Base-by-base conservation (phyloP, 345 rosid species). In the Boechera divaricarpa region DNA sequence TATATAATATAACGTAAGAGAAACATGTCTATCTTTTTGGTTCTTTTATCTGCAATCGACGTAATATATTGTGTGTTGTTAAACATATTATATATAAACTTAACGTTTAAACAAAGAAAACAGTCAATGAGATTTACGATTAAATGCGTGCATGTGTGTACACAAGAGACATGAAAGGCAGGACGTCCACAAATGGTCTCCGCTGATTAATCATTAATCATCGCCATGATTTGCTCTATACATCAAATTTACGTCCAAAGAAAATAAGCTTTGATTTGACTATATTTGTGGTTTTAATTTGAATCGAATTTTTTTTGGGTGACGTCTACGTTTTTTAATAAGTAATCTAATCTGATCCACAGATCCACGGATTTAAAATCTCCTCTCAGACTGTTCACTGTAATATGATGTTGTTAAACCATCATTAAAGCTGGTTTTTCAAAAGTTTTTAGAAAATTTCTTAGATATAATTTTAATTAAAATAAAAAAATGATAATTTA, bases 171-270 rank as follows among this genome's bases (percentile, higher is more conserved):
- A 45, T 2, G 38, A 11, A 55, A 51, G 48, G 52, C 24, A 70
- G n/a, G n/a, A n/a, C n/a, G 60, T 51, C 69, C 57, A 67, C 52
- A 51, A 57, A 24, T 67, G 57, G 69, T 60, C 73, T 64, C 54
- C 10, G 18, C 44, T 41, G 16, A 44, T 44, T 44, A 44, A 44
- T 55, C 18, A 77, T 56, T 63, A 63, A 57, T 70, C 69, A 49
- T 52, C 81, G 77, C 81, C 63, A 51, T 72, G 77, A 72, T 78
- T 78, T 78, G 64, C 81, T 78, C 59, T 51, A 6, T 15, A 63
- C 59, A n/a, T 63, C 66, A 18, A 70, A 5, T 15, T n/a, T 33
- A 35, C 16, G 36, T 64, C 52, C 12, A 26, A 64, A 64, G 4
- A 53, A 12, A 47, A 12, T 18, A 11, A 36, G 1, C 10, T 36